Evolutionary conservation across 129 eudicot genomes (phyloP).

Genomic region (Rutidosis leptorrhynchoides): DNA sequence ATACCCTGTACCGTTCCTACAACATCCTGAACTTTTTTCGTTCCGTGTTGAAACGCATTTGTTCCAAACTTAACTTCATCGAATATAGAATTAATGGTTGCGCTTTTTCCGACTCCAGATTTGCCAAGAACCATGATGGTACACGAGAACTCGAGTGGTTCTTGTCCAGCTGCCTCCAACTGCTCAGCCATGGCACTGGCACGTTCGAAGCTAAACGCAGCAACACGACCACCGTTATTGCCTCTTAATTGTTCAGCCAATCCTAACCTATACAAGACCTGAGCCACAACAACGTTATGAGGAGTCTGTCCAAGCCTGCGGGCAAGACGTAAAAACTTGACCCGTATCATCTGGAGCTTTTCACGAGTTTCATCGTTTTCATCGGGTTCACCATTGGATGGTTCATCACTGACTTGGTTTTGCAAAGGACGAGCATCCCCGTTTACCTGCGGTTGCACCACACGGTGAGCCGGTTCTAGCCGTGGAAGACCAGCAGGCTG

Average conservation of each 20-base stretch:
- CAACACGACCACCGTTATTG: slow-evolving; percentile 84
- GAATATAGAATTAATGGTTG: slow-evolving; percentile 91
- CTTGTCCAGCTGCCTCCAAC: slow-evolving; percentile 86
- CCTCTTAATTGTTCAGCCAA: slow-evolving; percentile 97
- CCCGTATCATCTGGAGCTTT: slow-evolving; percentile 97
- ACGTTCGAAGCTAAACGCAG: slow-evolving; percentile 90
- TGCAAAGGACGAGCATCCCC: slow-evolving; percentile 49
- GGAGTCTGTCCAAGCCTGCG: slow-evolving; percentile 98
- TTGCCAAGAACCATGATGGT: slow-evolving; percentile 99
- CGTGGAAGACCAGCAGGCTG: slow-evolving; percentile 93
- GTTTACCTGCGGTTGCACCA: slow-evolving; percentile 53
- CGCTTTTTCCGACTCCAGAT: slow-evolving; percentile 96
- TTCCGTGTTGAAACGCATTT: slow-evolving; percentile 81
- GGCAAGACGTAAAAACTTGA: slow-evolving; percentile 91
- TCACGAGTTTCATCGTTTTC: slow-evolving; percentile 93
- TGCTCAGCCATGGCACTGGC: slow-evolving; percentile 99
- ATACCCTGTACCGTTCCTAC: slow-evolving; percentile 98
- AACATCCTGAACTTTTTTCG: slow-evolving; percentile 93
- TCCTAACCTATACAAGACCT: slow-evolving; percentile 88
- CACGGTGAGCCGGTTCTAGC: slow-evolving; percentile 74
- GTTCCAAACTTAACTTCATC: slow-evolving; percentile 78
- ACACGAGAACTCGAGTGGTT: slow-evolving; percentile 94
- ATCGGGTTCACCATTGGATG: slow-evolving; percentile 64
- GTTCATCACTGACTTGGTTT: slow-evolving; percentile 62
- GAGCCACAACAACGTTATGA: slow-evolving; percentile 97